These are phyloP conservation scores for Pseudotulostoma volvatum DNA, from an alignment of 495 filamentous ascomycete genomes.

Conservation along the genomic window DNA sequence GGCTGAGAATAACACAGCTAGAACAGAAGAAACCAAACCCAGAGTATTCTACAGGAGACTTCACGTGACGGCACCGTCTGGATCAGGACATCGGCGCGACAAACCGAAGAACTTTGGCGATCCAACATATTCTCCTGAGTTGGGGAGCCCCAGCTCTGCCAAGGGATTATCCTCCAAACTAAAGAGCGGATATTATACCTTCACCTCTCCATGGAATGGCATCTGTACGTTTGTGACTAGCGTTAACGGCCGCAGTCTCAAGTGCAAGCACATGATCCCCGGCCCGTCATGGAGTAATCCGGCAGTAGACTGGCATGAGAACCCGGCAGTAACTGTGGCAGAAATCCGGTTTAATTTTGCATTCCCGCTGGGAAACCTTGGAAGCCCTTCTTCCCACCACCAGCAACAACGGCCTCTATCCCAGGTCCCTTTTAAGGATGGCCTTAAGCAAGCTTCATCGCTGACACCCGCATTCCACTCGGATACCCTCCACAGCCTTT, in stretches of 20 bases:
- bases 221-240: conserved; percentile 69
- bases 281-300: conserved; percentile 9
- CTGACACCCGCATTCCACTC: conserved; percentile 1
- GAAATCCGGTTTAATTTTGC: conserved; percentile 84
- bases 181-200: conserved; percentile 38
- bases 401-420: conserved; percentile 10
- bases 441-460: neutral
- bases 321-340: conserved; percentile 44
- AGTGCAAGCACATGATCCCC: conserved; percentile 55
- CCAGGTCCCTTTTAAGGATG: neutral
- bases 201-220: conserved; percentile 74
- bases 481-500: conserved; percentile 1
- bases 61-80: neutral
- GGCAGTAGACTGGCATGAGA: conserved; percentile 6
- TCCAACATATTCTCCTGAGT: neutral
- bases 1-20: neutral
- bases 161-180: conserved; percentile 16
- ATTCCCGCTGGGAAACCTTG: conserved; percentile 16
- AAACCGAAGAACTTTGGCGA: neutral
- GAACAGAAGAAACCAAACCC: neutral
- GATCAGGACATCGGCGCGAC: neutral
- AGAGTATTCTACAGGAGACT: neutral
- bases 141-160: neutral
- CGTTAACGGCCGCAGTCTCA: conserved; percentile 53
- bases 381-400: conserved; percentile 9